These are phyloP conservation scores for Nymphaea thermarum DNA, from an alignment of 164 flowering plant species.

Conservation along the genomic window DNA sequence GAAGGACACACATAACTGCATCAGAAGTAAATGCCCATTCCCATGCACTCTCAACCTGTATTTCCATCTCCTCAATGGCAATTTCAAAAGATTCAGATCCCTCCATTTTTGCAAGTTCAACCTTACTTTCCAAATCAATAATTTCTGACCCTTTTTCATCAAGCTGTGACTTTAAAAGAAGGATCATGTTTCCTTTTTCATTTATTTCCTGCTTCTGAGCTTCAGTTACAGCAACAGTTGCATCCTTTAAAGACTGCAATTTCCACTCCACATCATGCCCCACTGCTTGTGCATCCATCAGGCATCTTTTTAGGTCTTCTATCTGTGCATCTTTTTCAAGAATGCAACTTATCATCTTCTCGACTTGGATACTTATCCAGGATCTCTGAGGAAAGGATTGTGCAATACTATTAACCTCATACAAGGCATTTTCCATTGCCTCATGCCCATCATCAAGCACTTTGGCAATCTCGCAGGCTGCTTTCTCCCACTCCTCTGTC, in stretches of 20 bases:
- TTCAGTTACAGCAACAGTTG: slow-evolving; percentile 72
- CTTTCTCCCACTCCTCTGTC: slow-evolving; percentile 52
- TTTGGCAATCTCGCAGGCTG: slow-evolving; percentile 52
- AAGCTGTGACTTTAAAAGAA: slow-evolving; percentile 34
- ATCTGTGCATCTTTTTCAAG: slow-evolving; percentile 68
- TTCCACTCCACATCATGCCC: slow-evolving; percentile 62
- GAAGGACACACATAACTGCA: background rate
- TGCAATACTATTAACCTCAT: slow-evolving; percentile 41
- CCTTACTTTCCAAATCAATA: slow-evolving; percentile 24
- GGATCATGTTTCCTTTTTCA: slow-evolving; percentile 56
- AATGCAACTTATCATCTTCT: slow-evolving; percentile 27
- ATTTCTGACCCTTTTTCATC: slow-evolving; percentile 20
- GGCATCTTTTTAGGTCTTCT: slow-evolving; percentile 48
- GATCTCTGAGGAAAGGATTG: slow-evolving; percentile 41
- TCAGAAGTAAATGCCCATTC: slow-evolving; percentile 2
- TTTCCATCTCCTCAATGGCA: background rate
- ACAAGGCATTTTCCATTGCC: slow-evolving; percentile 48
- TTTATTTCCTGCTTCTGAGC: slow-evolving; percentile 60
- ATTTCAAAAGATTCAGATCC: background rate
- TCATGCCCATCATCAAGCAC: slow-evolving; percentile 55
- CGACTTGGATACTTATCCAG: slow-evolving; percentile 61
- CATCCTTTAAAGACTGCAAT: slow-evolving; percentile 79
- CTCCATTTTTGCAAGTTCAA: slow-evolving; percentile 32
- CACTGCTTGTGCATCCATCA: slow-evolving; percentile 57
- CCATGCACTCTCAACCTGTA: slow-evolving; percentile 1